Evolutionary conservation across 164 flowering plant species (phyloP).

Genomic region (Houttuynia cordata): DNA sequence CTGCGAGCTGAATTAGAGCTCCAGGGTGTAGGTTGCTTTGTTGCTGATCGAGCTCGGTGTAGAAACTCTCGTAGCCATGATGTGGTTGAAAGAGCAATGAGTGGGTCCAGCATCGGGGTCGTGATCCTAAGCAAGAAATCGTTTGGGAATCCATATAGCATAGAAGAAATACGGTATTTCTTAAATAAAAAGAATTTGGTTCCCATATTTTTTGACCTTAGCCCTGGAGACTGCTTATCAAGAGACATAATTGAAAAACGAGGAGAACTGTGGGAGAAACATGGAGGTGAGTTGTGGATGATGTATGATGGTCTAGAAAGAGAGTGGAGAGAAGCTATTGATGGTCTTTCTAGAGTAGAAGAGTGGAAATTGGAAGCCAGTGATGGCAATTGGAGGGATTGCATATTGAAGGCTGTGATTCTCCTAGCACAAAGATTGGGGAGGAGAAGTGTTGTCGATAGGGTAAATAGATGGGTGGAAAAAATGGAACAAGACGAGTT

Average conservation of each 20-base stretch:
- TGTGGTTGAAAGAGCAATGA: constrained; percentile 72
- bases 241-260: constrained; percentile 82
- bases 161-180: constrained; percentile 74
- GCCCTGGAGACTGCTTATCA: constrained; percentile 71
- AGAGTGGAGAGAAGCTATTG: constrained; percentile 86
- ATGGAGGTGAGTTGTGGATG: constrained; percentile 84
- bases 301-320: constrained; percentile 76
- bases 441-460: constrained; percentile 73
- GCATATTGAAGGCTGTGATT: constrained; percentile 62
- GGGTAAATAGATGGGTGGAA: constrained; percentile 66
- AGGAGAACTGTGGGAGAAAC: constrained; percentile 81
- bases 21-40: constrained; percentile 83
- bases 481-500: constrained; percentile 78
- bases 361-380: constrained; percentile 85
- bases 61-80: constrained; percentile 58
- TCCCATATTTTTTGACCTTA: constrained; percentile 76
- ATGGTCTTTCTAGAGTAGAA: constrained; percentile 56
- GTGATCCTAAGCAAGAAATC: constrained; percentile 76
- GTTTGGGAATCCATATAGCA: constrained; percentile 71
- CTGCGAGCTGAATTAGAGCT: constrained; percentile 77
- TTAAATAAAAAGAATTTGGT: constrained; percentile 71
- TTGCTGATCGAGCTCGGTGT: constrained; percentile 68
- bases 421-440: constrained; percentile 65
- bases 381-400: constrained; percentile 86
- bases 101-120: constrained; percentile 60